These are phyloP conservation scores for Populus alba DNA, from an alignment of 345 rosid genomes.

Conservation along the genomic window DNA sequence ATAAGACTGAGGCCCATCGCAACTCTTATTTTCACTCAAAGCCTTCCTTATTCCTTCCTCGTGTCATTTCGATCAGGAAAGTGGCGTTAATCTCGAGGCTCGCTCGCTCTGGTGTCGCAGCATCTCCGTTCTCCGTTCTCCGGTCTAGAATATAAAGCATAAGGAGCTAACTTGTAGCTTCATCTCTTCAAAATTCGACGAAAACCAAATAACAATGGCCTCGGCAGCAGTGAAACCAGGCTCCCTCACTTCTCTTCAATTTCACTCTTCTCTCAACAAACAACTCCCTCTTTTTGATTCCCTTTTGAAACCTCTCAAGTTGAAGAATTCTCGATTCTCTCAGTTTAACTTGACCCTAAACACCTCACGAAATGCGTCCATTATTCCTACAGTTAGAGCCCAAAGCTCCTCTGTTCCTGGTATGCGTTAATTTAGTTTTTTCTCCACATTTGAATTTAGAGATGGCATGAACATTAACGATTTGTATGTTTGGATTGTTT, in stretches of 20 bases:
- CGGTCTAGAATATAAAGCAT: background rate
- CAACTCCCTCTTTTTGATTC: conserved; percentile 28
- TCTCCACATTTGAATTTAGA: background rate
- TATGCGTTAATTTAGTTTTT: conserved; percentile 9
- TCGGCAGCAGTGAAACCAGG: conserved; percentile 29
- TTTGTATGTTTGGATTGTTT: conserved; percentile 4
- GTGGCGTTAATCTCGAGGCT: conserved; percentile 1
- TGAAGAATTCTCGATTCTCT: conserved; percentile 27
- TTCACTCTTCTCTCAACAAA: conserved; percentile 22
- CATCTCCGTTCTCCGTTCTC: too few relatives aligned
- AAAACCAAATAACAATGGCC: conserved; percentile 18
- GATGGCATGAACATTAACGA: background rate
- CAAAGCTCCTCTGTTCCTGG: conserved; percentile 43
- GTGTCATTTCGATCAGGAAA: background rate
- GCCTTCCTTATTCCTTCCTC: too few relatives aligned
- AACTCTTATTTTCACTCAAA: too few relatives aligned
- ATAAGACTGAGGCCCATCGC: background rate
- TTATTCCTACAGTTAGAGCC: conserved; percentile 47
- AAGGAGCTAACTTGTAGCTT: background rate
- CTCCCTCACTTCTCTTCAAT: conserved; percentile 21
- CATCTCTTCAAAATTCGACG: conserved; percentile 13
- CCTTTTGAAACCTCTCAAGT: conserved; percentile 29
- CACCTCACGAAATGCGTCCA: conserved; percentile 27
- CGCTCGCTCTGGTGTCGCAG: background rate
- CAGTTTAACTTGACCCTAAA: conserved; percentile 22